Base-by-base conservation (phyloP, 768 basidiomycete genomes). In the Hericium coralloides region DNA sequence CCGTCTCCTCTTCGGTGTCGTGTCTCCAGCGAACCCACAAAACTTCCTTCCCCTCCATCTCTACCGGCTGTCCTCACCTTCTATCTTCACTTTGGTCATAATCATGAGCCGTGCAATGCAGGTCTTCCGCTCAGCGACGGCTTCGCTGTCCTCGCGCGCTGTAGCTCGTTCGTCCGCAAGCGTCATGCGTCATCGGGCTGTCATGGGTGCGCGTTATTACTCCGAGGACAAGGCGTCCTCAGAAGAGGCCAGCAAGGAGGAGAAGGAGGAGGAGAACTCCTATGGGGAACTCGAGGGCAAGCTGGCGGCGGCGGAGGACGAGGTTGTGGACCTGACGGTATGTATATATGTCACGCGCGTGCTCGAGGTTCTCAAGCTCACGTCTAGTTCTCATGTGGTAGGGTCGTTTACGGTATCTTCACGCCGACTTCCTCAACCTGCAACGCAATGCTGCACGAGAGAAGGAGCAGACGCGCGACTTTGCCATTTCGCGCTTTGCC, bases 381-480 rank as follows among this genome's bases (percentile, higher is more conserved):
- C 62, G 49, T 6, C 63, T 53, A 52, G 14, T 36, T 55, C 47
- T 47, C 17, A 38, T 60, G 48, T 17, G 15, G 18, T 70, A 97
- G 95, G 79, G 85, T 68, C 90, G 93, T 60, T 78, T 97, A 64
- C 85, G 89, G 49, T 97, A 98, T 69, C 78, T 91, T 57, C 88
- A 94, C 68, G 97, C 97, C 64, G 97, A 99, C 74, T 94, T 93
- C 72, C 74, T 95, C 47, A 99, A 98, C 71, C 79, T 97, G 47
- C 93, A 95, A 68, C 89, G 94, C 55, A 92, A 94, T 65, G 81
- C 93, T 55, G 85, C 86, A 26, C 81, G 89, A 59, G 97, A 98
- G 74, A 92, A 89, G 76, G 85, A 89, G 67, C 91, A 94, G 70
- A 89, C 92, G 36, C 84, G 85, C 58, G 92, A 97, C 71, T 98